These are phyloP conservation scores for Orbilia quercus DNA, from an alignment of 2,329 filamentous ascomycete species.

Conservation along the genomic window DNA sequence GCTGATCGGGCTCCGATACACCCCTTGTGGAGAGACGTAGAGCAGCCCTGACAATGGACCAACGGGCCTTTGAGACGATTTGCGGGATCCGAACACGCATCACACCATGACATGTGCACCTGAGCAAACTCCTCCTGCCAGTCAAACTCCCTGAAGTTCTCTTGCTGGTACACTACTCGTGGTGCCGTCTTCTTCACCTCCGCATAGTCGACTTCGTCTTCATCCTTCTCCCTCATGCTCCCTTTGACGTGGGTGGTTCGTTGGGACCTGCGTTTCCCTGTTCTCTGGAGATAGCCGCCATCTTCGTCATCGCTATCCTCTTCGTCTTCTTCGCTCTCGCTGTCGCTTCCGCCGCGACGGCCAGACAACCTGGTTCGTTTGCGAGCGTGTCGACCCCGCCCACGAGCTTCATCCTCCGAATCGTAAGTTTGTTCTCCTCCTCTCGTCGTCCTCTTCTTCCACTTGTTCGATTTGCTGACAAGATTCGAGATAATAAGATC, in stretches of 20 bases:
- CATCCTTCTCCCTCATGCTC: conserved; percentile 66
- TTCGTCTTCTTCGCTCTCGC: conserved; percentile 17
- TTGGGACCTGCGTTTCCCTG: conserved; percentile 60
- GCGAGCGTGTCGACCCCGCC: background rate
- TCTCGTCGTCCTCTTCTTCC: conserved; percentile 17
- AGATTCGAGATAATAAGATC: conserved; percentile 49
- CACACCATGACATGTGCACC: conserved; percentile 77
- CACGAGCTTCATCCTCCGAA: conserved; percentile 7
- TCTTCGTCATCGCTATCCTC: background rate
- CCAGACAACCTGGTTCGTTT: conserved; percentile 10
- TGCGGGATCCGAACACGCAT: conserved; percentile 73
- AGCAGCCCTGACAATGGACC: conserved; percentile 92
- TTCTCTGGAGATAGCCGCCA: background rate
- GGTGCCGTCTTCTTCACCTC: conserved; percentile 62
- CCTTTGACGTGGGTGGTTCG: conserved; percentile 60
- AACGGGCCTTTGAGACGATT: conserved; percentile 73
- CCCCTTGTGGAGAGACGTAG: conserved; percentile 80
- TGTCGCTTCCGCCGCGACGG: too few relatives aligned
- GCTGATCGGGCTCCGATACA: conserved; percentile 79
- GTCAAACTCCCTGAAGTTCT: conserved; percentile 65
- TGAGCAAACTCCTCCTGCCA: conserved; percentile 74
- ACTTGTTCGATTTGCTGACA: conserved; percentile 17
- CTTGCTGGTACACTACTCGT: conserved; percentile 49
- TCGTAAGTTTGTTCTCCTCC: background rate
- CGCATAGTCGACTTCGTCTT: conserved; percentile 64